A percentile compares a stretch with the other conserved stretches of the same genome.
Conservation (phyloP, 1,139 yeast genomes). For the Pichia sp. region DNA sequence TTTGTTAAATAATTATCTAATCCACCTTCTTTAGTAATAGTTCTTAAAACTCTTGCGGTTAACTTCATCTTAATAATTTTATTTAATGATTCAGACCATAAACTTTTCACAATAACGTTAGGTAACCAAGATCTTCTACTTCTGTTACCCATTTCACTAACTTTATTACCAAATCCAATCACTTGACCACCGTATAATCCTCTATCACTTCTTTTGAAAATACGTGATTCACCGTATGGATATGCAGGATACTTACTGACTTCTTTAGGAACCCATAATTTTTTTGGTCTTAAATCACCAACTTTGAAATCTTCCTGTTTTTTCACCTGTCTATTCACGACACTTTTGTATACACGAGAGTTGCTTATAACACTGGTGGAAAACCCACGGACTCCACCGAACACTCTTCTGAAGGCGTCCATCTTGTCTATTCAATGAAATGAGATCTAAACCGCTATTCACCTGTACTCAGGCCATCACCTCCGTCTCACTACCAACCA, state of each 20-base stretch:
- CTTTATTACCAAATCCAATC: constrained; percentile 67
- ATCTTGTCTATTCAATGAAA: constrained; percentile 3
- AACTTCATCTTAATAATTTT: constrained; percentile 51
- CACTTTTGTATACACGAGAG: constrained; percentile 35
- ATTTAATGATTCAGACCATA: constrained; percentile 81
- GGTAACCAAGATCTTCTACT: constrained; percentile 76
- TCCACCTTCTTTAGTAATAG: constrained; percentile 91
- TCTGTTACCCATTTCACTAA: constrained; percentile 71
- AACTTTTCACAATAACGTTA: constrained; percentile 63
- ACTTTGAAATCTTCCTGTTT: constrained; percentile 34
- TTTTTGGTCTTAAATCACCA: constrained; percentile 40
- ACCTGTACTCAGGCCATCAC: too few species aligned
- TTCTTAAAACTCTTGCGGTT: constrained; percentile 76
- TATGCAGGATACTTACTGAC: constrained; percentile 62
- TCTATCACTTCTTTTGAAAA: constrained; percentile 77
- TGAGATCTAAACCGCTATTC: too few species aligned
- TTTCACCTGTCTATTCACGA: constrained; percentile 37
- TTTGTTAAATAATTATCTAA: constrained; percentile 80
- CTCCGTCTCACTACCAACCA: too few species aligned
- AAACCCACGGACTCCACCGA: constrained; percentile 18
- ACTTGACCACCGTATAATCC: constrained; percentile 90
- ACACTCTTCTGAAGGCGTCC: constrained; percentile 6
- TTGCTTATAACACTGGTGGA: constrained; percentile 18
- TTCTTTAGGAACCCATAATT: constrained; percentile 41
- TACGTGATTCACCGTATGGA: constrained; percentile 70